A percentile compares a stretch with the other conserved stretches of the same genome.
phyloP scores from a whole-genome alignment of 164 flowering plant species.

The Akebia trifoliata region DNA sequence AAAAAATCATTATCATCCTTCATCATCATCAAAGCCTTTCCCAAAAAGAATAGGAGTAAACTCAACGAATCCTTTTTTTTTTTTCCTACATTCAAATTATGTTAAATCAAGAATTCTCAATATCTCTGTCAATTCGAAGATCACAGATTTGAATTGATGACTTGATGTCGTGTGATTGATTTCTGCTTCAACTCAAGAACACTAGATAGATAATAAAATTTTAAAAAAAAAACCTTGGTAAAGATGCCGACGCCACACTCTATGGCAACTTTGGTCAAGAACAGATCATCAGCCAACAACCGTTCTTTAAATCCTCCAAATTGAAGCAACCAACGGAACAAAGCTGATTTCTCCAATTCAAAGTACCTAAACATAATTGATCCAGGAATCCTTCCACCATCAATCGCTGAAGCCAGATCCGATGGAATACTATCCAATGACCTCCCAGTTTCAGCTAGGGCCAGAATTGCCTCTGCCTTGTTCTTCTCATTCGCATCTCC shows the following conservation, averaged over 20 bases:
- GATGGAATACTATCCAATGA: slow-evolving; percentile 53
- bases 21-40: no score
- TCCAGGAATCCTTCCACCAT: slow-evolving; percentile 56
- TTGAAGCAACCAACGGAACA: slow-evolving; percentile 45
- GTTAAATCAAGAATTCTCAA: no score
- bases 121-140: no score
- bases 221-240: slow-evolving; percentile 44
- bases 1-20: no score
- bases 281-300: slow-evolving; percentile 61
- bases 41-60: no score
- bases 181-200: no score
- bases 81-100: no score
- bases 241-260: slow-evolving; percentile 64
- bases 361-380: slow-evolving; percentile 48
- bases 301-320: slow-evolving; percentile 58
- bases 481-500: slow-evolving; percentile 45
- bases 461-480: slow-evolving; percentile 49
- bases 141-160: no score
- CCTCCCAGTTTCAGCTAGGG: slow-evolving; percentile 46
- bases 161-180: no score
- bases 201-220: no score
- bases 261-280: slow-evolving; percentile 48
- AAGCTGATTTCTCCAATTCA: slow-evolving; percentile 42
- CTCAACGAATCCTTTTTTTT: no score
- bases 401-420: slow-evolving; percentile 72